Evolutionary conservation across 1,284 basidiomycete species (phyloP).

Genomic region (Ganoderma sinense): DNA sequence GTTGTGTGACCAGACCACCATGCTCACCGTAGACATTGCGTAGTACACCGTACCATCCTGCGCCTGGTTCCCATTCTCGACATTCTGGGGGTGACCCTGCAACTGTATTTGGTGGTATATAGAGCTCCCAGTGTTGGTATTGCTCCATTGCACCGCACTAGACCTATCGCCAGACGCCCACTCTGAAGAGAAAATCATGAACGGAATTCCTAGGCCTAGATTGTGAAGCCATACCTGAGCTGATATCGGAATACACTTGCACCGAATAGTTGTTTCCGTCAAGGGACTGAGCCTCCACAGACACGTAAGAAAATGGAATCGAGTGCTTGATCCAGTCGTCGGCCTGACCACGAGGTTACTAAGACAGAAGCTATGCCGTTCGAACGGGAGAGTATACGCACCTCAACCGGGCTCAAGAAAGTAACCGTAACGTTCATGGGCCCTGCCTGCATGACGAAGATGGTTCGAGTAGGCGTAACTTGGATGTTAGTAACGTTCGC

Average conservation of each 20-base stretch:
- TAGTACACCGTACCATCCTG: slow-evolving; percentile 34
- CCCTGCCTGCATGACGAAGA: slow-evolving; percentile 30
- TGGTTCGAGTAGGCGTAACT: slow-evolving; percentile 29
- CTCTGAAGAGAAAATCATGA: slow-evolving; percentile 14
- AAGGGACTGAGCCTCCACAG: slow-evolving; percentile 37
- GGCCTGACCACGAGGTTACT: slow-evolving; percentile 29
- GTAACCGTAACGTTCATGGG: slow-evolving; percentile 31
- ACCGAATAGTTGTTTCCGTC: slow-evolving; percentile 42
- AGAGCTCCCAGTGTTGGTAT: slow-evolving; percentile 14
- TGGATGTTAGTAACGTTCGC: slow-evolving; percentile 21
- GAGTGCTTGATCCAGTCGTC: slow-evolving; percentile 43
- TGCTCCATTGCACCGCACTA: slow-evolving; percentile 24
- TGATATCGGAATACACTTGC: slow-evolving; percentile 46
- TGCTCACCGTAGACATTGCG: slow-evolving; percentile 29
- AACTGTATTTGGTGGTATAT: slow-evolving; percentile 31
- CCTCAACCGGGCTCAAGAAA: slow-evolving; percentile 34
- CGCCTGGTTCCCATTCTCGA: slow-evolving; percentile 31
- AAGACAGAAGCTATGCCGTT: neutral
- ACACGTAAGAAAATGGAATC: slow-evolving; percentile 44
- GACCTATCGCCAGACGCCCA: slow-evolving; percentile 30
- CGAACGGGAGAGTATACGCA: slow-evolving; percentile 6
- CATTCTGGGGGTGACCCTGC: slow-evolving; percentile 21
- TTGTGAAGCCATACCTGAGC: slow-evolving; percentile 29
- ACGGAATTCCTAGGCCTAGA: neutral
- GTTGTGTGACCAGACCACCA: neutral